Conservation (phyloP, 352 stramenopile genomes). For the Phytopythium aichiense region DNA sequence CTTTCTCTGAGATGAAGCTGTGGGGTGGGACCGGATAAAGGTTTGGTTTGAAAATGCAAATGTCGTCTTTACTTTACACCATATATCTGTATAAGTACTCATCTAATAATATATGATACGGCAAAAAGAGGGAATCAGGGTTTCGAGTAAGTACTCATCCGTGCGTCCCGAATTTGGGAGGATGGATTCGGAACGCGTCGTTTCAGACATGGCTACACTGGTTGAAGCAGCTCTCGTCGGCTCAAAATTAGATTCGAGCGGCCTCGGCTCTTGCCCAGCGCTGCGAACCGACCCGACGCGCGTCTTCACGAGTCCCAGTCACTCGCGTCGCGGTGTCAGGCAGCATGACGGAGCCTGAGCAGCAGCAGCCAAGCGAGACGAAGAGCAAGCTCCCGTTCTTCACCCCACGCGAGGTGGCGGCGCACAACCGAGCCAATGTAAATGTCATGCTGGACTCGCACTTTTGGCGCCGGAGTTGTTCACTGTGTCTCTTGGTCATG, state of each 20-base stretch:
- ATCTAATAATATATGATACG: background rate
- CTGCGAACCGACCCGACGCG: too few species aligned
- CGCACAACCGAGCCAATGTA: slow-evolving; percentile 82
- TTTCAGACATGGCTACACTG: background rate
- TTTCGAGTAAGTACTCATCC: background rate
- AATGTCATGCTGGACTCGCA: background rate
- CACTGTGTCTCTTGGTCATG: too few species aligned
- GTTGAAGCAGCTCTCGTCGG: background rate
- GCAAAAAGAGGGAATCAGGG: background rate
- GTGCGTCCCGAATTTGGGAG: background rate
- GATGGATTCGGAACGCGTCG: background rate
- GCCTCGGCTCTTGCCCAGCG: background rate
- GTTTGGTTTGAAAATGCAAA: background rate
- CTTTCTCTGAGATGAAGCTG: background rate
- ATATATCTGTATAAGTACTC: background rate
- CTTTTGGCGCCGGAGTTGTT: too few species aligned
- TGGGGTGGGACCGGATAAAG: too few species aligned
- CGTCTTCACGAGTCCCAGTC: too few species aligned
- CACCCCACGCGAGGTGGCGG: slow-evolving; percentile 71
- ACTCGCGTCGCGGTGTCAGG: background rate
- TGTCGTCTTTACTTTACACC: background rate
- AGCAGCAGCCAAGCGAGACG: background rate
- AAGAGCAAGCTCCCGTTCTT: slow-evolving; percentile 42
- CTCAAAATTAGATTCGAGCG: background rate
- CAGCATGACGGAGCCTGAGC: background rate